phyloP scores from a whole-genome alignment of 2,329 filamentous ascomycete genomes.

The Fonsecaea nubica region DNA sequence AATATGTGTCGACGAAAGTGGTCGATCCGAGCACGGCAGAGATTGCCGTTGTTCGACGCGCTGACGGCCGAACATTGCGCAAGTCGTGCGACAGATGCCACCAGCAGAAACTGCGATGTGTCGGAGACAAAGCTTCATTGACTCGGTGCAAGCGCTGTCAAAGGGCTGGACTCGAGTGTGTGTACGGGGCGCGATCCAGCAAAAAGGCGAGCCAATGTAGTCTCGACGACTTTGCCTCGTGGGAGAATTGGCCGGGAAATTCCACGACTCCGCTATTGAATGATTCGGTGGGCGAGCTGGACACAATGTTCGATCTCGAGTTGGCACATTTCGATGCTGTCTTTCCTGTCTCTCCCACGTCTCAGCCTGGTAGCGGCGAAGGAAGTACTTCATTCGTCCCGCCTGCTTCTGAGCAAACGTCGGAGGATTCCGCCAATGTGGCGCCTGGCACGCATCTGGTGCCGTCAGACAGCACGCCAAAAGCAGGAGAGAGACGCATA shows the following conservation, averaged over 20 bases:
- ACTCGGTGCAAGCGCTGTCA: not conserved
- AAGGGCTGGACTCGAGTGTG: not conserved
- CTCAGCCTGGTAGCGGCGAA: not conserved
- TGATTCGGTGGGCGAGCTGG: constrained; percentile 13
- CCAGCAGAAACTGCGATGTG: not conserved
- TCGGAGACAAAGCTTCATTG: not conserved
- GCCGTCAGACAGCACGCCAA: not conserved
- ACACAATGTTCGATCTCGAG: constrained; percentile 17
- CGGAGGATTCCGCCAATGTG: not conserved
- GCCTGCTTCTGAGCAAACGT: not conserved
- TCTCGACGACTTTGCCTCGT: constrained; percentile 6
- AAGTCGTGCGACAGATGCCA: constrained; percentile 3
- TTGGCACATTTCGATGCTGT: constrained; percentile 6
- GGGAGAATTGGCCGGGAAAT: constrained; percentile 1
- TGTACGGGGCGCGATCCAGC: constrained; percentile 11
- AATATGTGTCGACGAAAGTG: not conserved
- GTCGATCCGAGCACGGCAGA: not conserved
- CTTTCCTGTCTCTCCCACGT: constrained; percentile 4
- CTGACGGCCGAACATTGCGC: not conserved
- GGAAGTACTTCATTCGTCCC: not conserved
- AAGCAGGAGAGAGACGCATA: not conserved
- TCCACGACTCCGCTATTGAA: constrained; percentile 6
- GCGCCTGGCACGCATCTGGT: not conserved
- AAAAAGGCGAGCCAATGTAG: constrained; percentile 16
- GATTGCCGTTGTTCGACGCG: not conserved